A percentile compares a stretch with the other conserved stretches of the same genome.
These are phyloP conservation scores for Oenanthe javanica DNA, from an alignment of 140 eudicot genomes.

Conservation along the genomic window DNA sequence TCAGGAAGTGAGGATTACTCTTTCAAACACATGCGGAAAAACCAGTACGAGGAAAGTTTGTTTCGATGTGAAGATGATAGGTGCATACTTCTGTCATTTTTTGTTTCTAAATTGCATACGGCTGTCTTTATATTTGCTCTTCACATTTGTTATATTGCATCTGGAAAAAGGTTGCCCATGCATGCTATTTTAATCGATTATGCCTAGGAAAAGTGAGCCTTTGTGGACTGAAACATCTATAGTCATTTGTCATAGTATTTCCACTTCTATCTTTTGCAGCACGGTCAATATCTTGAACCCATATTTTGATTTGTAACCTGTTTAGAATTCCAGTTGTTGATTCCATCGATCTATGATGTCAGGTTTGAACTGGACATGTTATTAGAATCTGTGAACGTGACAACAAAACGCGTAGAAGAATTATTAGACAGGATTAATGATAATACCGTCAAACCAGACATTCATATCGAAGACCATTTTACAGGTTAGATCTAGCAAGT, in stretches of 20 bases:
- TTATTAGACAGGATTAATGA: slow-evolving; percentile 60
- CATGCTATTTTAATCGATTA: background rate
- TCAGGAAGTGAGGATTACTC: slow-evolving; percentile 99
- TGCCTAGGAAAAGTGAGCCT: background rate
- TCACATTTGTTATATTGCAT: background rate
- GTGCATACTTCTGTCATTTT: slow-evolving; percentile 24
- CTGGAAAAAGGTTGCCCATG: background rate
- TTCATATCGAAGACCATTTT: slow-evolving; percentile 70
- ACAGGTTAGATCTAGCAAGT: slow-evolving; percentile 45
- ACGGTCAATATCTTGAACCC: background rate
- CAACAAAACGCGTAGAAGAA: slow-evolving; percentile 81
- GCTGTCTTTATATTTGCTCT: background rate
- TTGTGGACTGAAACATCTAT: too few relatives aligned
- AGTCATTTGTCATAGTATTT: background rate
- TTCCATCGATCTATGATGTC: slow-evolving; percentile 14
- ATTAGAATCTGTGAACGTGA: slow-evolving; percentile 73
- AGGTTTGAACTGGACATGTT: slow-evolving; percentile 98
- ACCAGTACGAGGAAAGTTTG: slow-evolving; percentile 95
- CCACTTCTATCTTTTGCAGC: background rate
- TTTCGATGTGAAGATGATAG: slow-evolving; percentile 99
- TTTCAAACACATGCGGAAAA: slow-evolving; percentile 96
- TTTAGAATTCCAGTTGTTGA: slow-evolving; percentile 6
- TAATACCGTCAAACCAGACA: slow-evolving; percentile 42
- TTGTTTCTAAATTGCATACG: background rate
- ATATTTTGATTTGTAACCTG: background rate